Percentiles rank a stretch among this genome's conserved stretches.
Conservation (phyloP, 768 basidiomycete genomes). For the Leccinum truebloodii region DNA sequence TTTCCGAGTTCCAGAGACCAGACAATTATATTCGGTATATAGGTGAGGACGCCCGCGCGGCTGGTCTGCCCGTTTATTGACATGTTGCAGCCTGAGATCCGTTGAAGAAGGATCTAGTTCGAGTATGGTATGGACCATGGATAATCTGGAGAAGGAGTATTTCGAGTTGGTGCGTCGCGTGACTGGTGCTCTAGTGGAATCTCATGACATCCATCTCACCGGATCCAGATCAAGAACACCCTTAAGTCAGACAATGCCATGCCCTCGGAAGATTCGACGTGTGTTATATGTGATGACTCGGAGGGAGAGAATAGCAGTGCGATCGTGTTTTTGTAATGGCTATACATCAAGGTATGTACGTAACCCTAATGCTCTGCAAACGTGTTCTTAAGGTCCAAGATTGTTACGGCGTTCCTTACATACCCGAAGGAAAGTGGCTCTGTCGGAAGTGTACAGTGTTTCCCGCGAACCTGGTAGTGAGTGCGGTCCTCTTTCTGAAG, state of each 20-base stretch:
- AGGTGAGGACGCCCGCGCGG: conserved; percentile 47
- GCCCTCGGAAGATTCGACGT: conserved; percentile 94
- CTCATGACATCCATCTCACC: conserved; percentile 5
- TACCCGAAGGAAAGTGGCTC: conserved; percentile 94
- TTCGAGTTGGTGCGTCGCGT: conserved; percentile 77
- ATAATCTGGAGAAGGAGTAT: conserved; percentile 98
- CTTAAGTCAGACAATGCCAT: conserved; percentile 86
- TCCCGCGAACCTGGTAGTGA: conserved; percentile 92
- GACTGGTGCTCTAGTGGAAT: conserved; percentile 3
- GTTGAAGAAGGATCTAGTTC: conserved; percentile 88
- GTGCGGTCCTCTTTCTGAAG: conserved; percentile 28
- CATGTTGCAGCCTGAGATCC: conserved; percentile 57
- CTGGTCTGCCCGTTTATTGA: conserved; percentile 9
- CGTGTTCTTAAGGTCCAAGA: conserved; percentile 50
- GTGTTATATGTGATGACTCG: conserved; percentile 96
- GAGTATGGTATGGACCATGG: conserved; percentile 99
- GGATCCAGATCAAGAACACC: conserved; percentile 81
- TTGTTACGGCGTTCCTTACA: conserved; percentile 80
- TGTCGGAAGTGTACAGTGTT: conserved; percentile 98
- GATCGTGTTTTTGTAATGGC: conserved; percentile 97
- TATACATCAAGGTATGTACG: conserved; percentile 89
- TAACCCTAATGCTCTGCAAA: background rate
- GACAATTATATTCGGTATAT: conserved; percentile 91
- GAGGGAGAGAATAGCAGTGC: conserved; percentile 99
- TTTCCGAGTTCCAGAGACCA: conserved; percentile 61